A percentile compares a stretch with the other conserved stretches of the same genome.
phyloP scores from a whole-genome alignment of 495 filamentous ascomycete species.

The Parachaetomium inaequale region DNA sequence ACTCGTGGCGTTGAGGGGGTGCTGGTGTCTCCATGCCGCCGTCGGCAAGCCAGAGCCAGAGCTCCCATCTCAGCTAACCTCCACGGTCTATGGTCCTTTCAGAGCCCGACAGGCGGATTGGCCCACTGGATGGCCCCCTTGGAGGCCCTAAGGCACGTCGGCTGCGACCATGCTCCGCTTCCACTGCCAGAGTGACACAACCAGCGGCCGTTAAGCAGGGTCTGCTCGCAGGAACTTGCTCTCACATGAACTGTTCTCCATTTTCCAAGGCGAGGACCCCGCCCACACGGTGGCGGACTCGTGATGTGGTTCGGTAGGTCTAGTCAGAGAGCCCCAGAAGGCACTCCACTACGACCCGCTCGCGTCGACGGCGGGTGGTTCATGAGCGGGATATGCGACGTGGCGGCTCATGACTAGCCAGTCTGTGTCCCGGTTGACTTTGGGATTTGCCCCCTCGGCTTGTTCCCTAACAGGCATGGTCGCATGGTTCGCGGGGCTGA shows the following conservation, averaged over 20 bases:
- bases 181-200: conserved; percentile 9
- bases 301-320: conserved; percentile 7
- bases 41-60: neutral
- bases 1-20: neutral
- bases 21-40: neutral
- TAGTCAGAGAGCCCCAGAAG: conserved; percentile 5
- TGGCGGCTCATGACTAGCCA: conserved; percentile 34
- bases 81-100: neutral
- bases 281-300: conserved; percentile 6
- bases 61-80: too few relatives aligned
- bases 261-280: conserved; percentile 10
- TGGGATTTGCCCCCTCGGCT: neutral
- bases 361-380: conserved; percentile 16
- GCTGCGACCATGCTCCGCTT: conserved; percentile 24
- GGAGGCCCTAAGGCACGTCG: neutral
- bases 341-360: conserved; percentile 18
- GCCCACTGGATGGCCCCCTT: neutral
- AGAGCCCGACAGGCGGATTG: neutral
- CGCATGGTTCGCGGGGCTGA: neutral
- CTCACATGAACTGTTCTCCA: conserved; percentile 35
- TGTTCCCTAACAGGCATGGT: neutral
- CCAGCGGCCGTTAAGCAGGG: conserved; percentile 7
- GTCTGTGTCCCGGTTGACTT: neutral
- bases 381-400: conserved; percentile 26
- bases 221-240: conserved; percentile 27